phyloP scores from a whole-genome alignment of 768 basidiomycete genomes.

The Boletus coccyginus region DNA sequence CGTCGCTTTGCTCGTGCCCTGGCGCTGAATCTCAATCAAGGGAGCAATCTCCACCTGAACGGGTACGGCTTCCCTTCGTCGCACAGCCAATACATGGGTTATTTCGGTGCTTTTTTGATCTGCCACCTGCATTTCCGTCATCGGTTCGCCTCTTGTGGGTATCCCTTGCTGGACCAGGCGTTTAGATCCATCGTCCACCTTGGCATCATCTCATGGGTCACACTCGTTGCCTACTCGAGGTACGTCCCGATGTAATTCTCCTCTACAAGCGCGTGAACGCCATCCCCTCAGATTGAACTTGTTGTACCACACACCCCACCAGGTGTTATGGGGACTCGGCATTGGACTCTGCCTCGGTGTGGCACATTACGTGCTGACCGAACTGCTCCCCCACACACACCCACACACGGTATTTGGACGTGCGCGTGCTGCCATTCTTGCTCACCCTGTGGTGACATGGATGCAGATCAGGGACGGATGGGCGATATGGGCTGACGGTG shows the following conservation, averaged over 20 bases:
- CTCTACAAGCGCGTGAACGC: background rate
- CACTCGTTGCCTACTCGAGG: conserved; percentile 77
- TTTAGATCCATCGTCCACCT: conserved; percentile 48
- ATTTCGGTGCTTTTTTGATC: conserved; percentile 73
- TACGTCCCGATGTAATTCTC: conserved; percentile 26
- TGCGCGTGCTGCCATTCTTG: conserved; percentile 47
- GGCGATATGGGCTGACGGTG: conserved; percentile 79
- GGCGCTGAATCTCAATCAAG: conserved; percentile 13
- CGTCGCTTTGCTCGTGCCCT: no score
- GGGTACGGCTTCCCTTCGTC: conserved; percentile 89
- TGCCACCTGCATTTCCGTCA: conserved; percentile 74
- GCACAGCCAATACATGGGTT: conserved; percentile 90
- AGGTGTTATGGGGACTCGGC: conserved; percentile 71
- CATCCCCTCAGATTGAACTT: conserved; percentile 52
- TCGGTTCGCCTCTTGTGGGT: conserved; percentile 56
- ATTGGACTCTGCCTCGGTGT: conserved; percentile 60
- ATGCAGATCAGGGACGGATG: conserved; percentile 77
- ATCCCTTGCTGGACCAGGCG: conserved; percentile 45
- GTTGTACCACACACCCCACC: conserved; percentile 68
- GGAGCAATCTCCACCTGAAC: conserved; percentile 29
- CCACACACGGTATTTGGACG: conserved; percentile 56
- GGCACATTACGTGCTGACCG: conserved; percentile 51
- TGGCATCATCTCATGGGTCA: conserved; percentile 54
- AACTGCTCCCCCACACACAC: conserved; percentile 52
- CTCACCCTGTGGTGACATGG: conserved; percentile 60